Conservation (phyloP, 2,329 filamentous ascomycete genomes). For the Beauveria brongniartii region DNA sequence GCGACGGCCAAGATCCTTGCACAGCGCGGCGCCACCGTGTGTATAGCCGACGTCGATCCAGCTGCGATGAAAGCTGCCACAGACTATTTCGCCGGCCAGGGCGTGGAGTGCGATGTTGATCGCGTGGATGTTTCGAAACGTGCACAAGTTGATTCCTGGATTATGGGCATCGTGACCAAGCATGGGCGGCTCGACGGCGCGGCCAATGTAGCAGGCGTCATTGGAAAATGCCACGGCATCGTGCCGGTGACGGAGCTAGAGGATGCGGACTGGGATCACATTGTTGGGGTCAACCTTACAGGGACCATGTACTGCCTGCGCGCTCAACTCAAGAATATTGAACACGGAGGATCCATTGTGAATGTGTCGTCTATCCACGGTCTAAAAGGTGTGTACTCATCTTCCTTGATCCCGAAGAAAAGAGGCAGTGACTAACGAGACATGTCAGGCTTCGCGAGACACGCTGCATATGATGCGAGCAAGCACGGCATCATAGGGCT, state of each 20-base stretch:
- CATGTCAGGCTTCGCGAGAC: conserved; percentile 22
- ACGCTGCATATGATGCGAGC: conserved; percentile 26
- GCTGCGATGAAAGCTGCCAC: conserved; percentile 24
- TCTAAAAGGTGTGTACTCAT: conserved; percentile 19
- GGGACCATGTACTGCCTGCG: conserved; percentile 42
- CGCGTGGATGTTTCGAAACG: conserved; percentile 39
- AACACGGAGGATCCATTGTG: conserved; percentile 48
- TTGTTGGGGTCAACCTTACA: conserved; percentile 38
- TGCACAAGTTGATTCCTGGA: conserved; percentile 42
- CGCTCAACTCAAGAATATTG: conserved; percentile 34
- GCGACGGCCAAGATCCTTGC: conserved; percentile 32
- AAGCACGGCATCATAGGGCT: conserved; percentile 28
- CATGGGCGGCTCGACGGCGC: conserved; percentile 45
- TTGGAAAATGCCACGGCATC: conserved; percentile 34
- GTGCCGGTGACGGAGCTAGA: conserved; percentile 32
- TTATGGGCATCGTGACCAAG: conserved; percentile 31
- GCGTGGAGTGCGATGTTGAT: conserved; percentile 23
- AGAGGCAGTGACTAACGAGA: conserved; percentile 16
- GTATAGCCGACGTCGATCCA: conserved; percentile 29
- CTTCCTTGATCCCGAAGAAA: neutral
- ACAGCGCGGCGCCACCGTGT: conserved; percentile 27
- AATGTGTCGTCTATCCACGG: conserved; percentile 47
- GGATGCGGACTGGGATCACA: conserved; percentile 37
- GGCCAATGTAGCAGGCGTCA: conserved; percentile 45
- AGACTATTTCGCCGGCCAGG: conserved; percentile 21